Evolutionary conservation across 805 yeast species (phyloP).

Genomic region (Wickerhamiella domercqiae): DNA sequence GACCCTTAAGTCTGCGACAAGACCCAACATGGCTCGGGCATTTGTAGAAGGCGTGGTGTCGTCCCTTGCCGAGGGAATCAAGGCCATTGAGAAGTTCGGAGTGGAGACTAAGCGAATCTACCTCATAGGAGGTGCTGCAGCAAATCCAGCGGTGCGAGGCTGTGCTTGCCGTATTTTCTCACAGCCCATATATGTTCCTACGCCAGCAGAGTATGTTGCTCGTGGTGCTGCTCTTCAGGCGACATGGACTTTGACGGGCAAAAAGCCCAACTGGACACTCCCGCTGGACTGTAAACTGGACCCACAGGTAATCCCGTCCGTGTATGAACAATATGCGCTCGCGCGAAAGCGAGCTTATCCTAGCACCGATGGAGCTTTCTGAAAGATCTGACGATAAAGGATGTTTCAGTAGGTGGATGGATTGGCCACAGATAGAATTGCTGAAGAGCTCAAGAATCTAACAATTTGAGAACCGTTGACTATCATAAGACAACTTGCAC

Average conservation of each 20-base stretch:
- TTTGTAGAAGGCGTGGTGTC: constrained; percentile 16
- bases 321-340: neutral
- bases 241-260: constrained; percentile 15
- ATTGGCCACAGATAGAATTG: no score
- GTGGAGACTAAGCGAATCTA: constrained; percentile 8
- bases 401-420: no score
- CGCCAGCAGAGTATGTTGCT: constrained; percentile 18
- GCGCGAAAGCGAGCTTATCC: neutral
- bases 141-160: constrained; percentile 15
- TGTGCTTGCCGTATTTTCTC: constrained; percentile 14
- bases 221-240: constrained; percentile 20
- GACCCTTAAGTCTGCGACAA: constrained; percentile 12
- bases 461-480: no score
- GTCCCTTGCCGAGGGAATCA: constrained; percentile 16
- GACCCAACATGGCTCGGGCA: constrained; percentile 16
- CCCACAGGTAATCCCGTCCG: neutral
- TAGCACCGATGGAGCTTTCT: no score
- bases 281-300: constrained; percentile 9
- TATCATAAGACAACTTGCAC: no score
- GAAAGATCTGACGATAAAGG: no score
- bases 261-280: constrained; percentile 13
- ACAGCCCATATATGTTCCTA: constrained; percentile 12
- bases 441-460: no score
- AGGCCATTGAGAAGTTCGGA: constrained; percentile 7
- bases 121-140: constrained; percentile 19